phyloP scores from a whole-genome alignment of 441 rosid genomes.

The Hura crepitans region DNA sequence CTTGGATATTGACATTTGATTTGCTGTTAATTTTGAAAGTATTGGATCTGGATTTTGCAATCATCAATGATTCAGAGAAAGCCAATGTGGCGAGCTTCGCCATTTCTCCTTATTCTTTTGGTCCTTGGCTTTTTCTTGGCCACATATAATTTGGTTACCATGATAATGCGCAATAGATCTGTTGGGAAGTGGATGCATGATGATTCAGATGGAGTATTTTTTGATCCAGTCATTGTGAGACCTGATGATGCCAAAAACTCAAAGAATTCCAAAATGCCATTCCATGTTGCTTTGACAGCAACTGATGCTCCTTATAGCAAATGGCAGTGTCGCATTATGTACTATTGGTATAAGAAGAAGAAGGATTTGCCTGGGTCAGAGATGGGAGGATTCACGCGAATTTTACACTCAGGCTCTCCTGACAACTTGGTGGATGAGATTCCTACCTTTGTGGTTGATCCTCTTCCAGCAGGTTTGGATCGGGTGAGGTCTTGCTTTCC shows the following conservation, averaged over 20 bases:
- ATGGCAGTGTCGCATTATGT: constrained; percentile 78
- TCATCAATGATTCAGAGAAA: constrained; percentile 26
- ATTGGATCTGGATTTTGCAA: constrained; percentile 18
- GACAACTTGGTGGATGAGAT: constrained; percentile 68
- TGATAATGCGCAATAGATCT: constrained; percentile 47
- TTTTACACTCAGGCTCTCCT: constrained; percentile 63
- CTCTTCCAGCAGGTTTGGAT: constrained; percentile 69
- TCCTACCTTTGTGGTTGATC: constrained; percentile 60
- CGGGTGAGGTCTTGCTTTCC: constrained; percentile 11
- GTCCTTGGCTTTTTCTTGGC: constrained; percentile 59
- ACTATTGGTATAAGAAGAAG: constrained; percentile 58
- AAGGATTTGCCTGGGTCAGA: constrained; percentile 58
- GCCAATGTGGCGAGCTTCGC: constrained; percentile 51
- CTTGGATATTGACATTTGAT: constrained; percentile 2
- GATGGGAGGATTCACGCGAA: constrained; percentile 64
- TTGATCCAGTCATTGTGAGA: constrained; percentile 66
- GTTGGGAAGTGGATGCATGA: constrained; percentile 30
- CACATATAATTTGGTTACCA: constrained; percentile 57
- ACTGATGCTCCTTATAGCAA: constrained; percentile 58
- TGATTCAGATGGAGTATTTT: constrained; percentile 30
- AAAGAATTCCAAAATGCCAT: constrained; percentile 38
- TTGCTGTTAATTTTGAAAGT: constrained; percentile 5
- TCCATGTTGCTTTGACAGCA: constrained; percentile 63
- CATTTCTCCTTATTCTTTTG: constrained; percentile 43
- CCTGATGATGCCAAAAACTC: constrained; percentile 38